phyloP scores from a whole-genome alignment of 148 eudicot species.

The Heliamphora exappendiculata region DNA sequence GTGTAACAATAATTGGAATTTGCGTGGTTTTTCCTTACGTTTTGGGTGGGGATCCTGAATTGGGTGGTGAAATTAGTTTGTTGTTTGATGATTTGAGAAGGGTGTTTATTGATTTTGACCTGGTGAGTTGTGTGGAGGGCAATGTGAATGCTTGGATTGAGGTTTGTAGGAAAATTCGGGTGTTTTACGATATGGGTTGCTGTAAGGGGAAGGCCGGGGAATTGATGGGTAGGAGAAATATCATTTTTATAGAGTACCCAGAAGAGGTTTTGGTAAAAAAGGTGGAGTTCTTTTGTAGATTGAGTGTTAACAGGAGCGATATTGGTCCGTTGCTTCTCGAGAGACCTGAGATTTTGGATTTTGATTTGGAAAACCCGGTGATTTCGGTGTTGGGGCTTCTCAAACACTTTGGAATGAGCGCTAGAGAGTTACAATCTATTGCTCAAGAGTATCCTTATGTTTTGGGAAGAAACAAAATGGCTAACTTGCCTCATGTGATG shows the following conservation, averaged over 20 bases:
- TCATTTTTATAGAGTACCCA: conserved; percentile 34
- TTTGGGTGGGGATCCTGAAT: conserved; percentile 22
- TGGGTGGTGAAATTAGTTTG: conserved; percentile 24
- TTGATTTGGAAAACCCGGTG: conserved; percentile 31
- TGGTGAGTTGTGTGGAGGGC: conserved; percentile 23
- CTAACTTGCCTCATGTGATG: conserved; percentile 53
- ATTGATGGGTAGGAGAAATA: conserved; percentile 33
- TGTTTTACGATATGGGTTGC: conserved; percentile 63
- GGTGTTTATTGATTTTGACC: conserved; percentile 45
- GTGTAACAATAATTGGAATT: conserved; percentile 36
- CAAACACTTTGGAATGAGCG: conserved; percentile 40
- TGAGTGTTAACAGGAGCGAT: conserved; percentile 37
- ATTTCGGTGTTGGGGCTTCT: conserved; percentile 50
- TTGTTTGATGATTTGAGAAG: conserved; percentile 48
- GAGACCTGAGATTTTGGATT: conserved; percentile 41
- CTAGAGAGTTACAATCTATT: conserved; percentile 20
- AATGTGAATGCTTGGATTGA: conserved; percentile 46
- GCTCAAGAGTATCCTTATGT: conserved; percentile 42
- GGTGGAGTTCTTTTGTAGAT: conserved; percentile 46
- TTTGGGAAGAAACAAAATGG: conserved; percentile 51
- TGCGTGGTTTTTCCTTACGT: conserved; percentile 61
- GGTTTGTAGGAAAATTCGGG: conserved; percentile 42
- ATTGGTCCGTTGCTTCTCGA: conserved; percentile 53
- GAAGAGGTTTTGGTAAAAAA: conserved; percentile 44
- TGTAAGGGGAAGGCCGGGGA: conserved; percentile 44